phyloP scores from a whole-genome alignment of 176 grass and related monocot species.

The Oryza officinalis region DNA sequence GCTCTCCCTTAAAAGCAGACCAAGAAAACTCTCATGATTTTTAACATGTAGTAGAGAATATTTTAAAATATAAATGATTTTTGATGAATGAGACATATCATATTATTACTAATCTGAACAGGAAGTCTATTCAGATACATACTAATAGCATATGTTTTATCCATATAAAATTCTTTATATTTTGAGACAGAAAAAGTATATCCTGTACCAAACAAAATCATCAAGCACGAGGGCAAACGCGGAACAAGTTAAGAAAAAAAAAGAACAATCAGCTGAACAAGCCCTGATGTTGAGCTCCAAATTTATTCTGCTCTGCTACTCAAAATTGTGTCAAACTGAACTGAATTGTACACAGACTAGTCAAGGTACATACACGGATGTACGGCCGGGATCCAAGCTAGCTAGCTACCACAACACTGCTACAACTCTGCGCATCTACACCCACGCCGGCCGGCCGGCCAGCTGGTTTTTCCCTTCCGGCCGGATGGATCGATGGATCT shows the following conservation, averaged over 20 bases:
- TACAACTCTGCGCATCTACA: slow-evolving; percentile 17
- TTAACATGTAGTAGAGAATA: too few species aligned
- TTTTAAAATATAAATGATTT: too few species aligned
- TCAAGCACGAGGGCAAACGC: not conserved
- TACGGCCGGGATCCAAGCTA: not conserved
- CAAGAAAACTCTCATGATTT: not conserved
- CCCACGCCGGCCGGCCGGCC: not conserved
- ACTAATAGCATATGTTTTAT: too few species aligned
- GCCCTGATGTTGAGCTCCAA: not conserved
- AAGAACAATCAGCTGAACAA: not conserved
- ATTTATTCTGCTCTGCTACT: not conserved
- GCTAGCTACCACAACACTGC: not conserved
- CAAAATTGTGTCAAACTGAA: slow-evolving; percentile 34
- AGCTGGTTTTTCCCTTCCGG: not conserved
- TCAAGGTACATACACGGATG: slow-evolving; percentile 5
- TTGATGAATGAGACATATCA: too few species aligned
- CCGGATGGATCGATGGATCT: not conserved
- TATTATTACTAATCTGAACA: too few species aligned
- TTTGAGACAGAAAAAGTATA: too few species aligned
- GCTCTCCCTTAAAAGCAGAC: not conserved
- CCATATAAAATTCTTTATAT: too few species aligned
- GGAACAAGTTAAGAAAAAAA: too few species aligned
- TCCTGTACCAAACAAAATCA: not conserved
- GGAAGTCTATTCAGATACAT: too few species aligned
- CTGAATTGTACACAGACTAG: not conserved